Percentiles rank a stretch among this genome's conserved stretches.
Conservation (phyloP, 345 rosid genomes). For the Linum usitatissimum region DNA sequence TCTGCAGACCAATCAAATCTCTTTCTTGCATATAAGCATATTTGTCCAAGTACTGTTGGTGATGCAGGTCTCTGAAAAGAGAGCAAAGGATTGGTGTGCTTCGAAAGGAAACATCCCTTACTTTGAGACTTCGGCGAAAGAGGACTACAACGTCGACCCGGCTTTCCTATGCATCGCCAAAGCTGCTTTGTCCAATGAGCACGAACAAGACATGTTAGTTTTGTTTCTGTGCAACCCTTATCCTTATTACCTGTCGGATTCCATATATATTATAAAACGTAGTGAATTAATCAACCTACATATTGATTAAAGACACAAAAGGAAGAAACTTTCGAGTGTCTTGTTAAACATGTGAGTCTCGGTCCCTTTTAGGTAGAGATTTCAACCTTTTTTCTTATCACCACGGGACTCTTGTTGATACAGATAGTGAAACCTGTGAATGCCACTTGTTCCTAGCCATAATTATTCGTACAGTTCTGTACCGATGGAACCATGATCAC, state of each 20-base stretch:
- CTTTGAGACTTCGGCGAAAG: conserved; percentile 94
- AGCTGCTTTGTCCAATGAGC: conserved; percentile 72
- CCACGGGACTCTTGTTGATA: background rate
- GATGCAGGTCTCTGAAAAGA: conserved; percentile 84
- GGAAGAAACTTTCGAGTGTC: background rate
- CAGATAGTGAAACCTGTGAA: background rate
- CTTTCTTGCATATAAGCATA: conserved; percentile 1
- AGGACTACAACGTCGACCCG: conserved; percentile 79
- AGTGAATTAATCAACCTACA: no score
- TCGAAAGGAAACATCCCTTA: conserved; percentile 80
- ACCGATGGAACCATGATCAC: background rate
- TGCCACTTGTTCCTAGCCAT: no score
- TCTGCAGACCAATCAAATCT: background rate
- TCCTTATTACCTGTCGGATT: background rate
- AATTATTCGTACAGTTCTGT: no score
- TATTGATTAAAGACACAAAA: background rate
- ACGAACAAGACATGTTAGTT: conserved; percentile 84
- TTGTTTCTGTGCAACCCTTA: background rate
- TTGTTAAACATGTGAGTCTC: background rate
- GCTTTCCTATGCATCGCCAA: conserved; percentile 72
- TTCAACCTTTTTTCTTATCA: background rate
- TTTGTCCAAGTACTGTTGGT: conserved; percentile 4
- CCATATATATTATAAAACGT: no score
- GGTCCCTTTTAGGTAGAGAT: background rate
- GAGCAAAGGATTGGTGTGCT: conserved; percentile 95